Base-by-base conservation (phyloP, 2,329 filamentous ascomycete genomes). In the Periconia sp. region DNA sequence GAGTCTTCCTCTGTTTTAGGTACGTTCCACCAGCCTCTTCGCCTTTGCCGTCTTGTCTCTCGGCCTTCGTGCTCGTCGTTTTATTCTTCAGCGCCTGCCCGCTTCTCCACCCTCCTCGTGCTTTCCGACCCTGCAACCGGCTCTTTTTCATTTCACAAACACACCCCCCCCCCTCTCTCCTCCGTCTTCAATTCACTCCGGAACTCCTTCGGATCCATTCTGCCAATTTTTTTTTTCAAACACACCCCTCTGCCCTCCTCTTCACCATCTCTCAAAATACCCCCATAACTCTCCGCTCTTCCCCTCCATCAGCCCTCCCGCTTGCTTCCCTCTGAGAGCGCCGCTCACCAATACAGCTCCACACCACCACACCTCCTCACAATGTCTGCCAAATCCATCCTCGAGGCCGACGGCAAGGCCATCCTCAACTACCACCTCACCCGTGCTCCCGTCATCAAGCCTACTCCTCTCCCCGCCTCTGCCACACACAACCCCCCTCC, bases 351-450 rank as follows among this genome's bases (percentile, higher is more conserved):
- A 51, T 55, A 48, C 33, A 53, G 49, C 42, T 37, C 42, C 46
- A 52, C 59, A 62, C 62, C 56, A 51, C 58, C 57, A 60, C 58
- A 55, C 58, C 48, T 61, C 57, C 57, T 55, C 78, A 84, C 72
- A 72, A 95, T 95, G 91, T 92, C 91, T 76, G 91, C 94, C 79
- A 99, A 99, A 83, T 90, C 93, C 66, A 97, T 99, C 76, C 81
- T 90, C 84, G 94, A 99, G 85, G 93, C 93, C 84, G 94, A 99
- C 83, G 94, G 94, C 86, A 99, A 99, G 90, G 94, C 94, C 85
- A 97, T 99, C 83, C 86, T 99, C 86, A 97, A 97, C 90, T 99
- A 97, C 86, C 94, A 97, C 85, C 92, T 99, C 80, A 97, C 94
- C 70, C 90, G 94, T 76, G 91, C 94, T 68, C 88, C 92, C 64